phyloP scores from a whole-genome alignment of 495 filamentous ascomycete genomes.

The Hypoxylon fuscum region DNA sequence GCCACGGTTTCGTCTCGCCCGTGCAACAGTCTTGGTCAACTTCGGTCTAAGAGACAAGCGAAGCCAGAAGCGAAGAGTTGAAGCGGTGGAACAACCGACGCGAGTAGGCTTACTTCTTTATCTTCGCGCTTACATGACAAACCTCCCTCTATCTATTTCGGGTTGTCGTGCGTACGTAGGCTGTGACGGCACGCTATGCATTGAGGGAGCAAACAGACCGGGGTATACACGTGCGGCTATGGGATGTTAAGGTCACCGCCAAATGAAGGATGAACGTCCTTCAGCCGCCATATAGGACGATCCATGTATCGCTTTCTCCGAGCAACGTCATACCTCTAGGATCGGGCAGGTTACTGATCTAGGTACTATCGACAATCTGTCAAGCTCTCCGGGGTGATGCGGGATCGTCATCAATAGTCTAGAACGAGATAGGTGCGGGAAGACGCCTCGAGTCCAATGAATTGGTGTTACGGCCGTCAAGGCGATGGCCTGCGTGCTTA shows the following conservation, averaged over 20 bases:
- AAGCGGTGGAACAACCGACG: slow-evolving; percentile 20
- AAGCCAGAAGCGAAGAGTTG: neutral
- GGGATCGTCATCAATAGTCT: slow-evolving; percentile 12
- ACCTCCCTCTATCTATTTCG: neutral
- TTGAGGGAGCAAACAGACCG: slow-evolving; percentile 3
- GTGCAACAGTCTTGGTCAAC: neutral
- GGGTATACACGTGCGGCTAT: neutral
- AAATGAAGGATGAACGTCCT: neutral
- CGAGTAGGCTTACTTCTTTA: neutral
- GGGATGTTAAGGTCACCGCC: slow-evolving; percentile 2
- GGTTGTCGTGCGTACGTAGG: neutral
- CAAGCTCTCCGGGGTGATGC: neutral
- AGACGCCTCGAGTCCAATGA: slow-evolving; percentile 3
- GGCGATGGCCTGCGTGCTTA: slow-evolving; percentile 14
- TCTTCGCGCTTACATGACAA: too few species aligned
- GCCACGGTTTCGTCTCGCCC: too few species aligned
- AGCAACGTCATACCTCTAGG: slow-evolving; percentile 28
- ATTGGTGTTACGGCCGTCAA: neutral
- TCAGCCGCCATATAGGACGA: slow-evolving; percentile 15
- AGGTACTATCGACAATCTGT: neutral
- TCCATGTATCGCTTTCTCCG: slow-evolving; percentile 14
- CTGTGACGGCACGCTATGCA: neutral
- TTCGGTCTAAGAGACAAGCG: too few species aligned
- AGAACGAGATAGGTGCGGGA: neutral
- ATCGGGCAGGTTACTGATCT: neutral